phyloP scores from a whole-genome alignment of 257 asterid species.

The Agastache rugosa region DNA sequence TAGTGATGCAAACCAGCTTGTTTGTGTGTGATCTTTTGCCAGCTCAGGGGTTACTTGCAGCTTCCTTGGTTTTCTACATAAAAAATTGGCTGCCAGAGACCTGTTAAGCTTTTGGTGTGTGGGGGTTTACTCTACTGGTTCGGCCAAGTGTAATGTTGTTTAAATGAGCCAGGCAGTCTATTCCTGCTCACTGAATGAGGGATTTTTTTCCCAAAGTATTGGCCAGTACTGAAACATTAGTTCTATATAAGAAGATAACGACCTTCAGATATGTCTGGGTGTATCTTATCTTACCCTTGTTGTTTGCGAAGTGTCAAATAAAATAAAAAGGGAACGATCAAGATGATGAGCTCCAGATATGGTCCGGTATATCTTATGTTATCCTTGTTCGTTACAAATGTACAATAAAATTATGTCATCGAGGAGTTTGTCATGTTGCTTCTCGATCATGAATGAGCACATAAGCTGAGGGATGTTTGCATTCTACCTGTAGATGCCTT shows the following conservation, averaged over 20 bases:
- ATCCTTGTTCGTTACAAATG: slow-evolving; percentile 33
- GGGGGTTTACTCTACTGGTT: slow-evolving; percentile 19
- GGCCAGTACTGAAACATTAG: slow-evolving; percentile 22
- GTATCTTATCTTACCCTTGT: slow-evolving; percentile 34
- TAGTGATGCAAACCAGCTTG: slow-evolving; percentile 29
- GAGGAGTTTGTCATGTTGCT: slow-evolving; percentile 30
- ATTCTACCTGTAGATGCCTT: slow-evolving; percentile 24
- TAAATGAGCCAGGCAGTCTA: slow-evolving; percentile 16
- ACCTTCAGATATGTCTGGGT: slow-evolving; percentile 36
- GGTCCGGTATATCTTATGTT: slow-evolving; percentile 37
- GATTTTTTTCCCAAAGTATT: slow-evolving; percentile 1
- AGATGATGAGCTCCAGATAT: slow-evolving; percentile 28
- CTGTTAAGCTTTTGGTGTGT: slow-evolving; percentile 27
- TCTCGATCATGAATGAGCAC: slow-evolving; percentile 35
- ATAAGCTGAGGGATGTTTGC: slow-evolving; percentile 29
- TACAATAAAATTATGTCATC: slow-evolving; percentile 12
- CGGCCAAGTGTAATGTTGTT: slow-evolving; percentile 29
- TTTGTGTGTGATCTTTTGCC: not conserved
- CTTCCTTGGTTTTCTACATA: slow-evolving; percentile 10
- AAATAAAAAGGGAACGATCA: not conserved
- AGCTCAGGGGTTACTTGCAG: slow-evolving; percentile 14
- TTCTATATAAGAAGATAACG: slow-evolving; percentile 23
- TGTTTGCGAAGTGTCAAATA: slow-evolving; percentile 26
- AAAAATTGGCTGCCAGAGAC: slow-evolving; percentile 7
- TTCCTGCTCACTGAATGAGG: slow-evolving; percentile 24